Evolutionary conservation across 192 early-diverging fungal species (phyloP).

Genomic region (Coemansia sp.): DNA sequence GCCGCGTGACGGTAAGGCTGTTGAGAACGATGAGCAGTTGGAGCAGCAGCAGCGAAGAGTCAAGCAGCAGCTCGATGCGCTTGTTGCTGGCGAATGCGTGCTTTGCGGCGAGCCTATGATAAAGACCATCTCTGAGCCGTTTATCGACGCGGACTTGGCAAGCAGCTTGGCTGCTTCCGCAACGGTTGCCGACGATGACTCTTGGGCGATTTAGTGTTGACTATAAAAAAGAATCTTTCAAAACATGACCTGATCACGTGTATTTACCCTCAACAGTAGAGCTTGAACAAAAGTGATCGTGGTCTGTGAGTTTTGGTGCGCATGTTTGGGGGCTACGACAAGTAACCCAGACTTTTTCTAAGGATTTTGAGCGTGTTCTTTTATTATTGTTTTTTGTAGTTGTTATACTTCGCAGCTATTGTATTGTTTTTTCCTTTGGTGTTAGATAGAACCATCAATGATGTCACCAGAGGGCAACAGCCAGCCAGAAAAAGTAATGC

Average conservation of each 20-base stretch:
- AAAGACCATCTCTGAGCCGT: conserved; percentile 79
- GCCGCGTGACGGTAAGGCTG: neutral
- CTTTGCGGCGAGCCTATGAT: conserved; percentile 98
- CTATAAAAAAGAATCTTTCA: neutral
- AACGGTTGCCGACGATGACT: conserved; percentile 50
- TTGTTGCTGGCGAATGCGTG: conserved; percentile 85
- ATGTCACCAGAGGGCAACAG: neutral
- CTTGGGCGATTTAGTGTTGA: conserved; percentile 65
- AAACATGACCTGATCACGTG: conserved; percentile 3
- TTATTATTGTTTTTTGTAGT: neutral
- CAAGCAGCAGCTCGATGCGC: conserved; percentile 71
- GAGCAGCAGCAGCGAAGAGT: conserved; percentile 39
- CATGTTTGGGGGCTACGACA: neutral
- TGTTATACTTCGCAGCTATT: neutral
- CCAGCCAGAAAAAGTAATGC: neutral
- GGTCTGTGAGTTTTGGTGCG: neutral
- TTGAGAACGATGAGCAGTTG: conserved; percentile 46
- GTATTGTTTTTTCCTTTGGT: neutral
- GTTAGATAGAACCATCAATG: neutral
- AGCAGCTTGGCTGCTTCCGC: conserved; percentile 35
- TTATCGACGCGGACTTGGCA: conserved; percentile 57
- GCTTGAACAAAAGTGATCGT: neutral
- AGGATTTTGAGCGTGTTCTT: neutral
- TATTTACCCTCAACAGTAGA: neutral
- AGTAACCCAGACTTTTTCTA: neutral